These are phyloP conservation scores for Bacidia gigantensis DNA, from an alignment of 495 filamentous ascomycete species.

Conservation along the genomic window DNA sequence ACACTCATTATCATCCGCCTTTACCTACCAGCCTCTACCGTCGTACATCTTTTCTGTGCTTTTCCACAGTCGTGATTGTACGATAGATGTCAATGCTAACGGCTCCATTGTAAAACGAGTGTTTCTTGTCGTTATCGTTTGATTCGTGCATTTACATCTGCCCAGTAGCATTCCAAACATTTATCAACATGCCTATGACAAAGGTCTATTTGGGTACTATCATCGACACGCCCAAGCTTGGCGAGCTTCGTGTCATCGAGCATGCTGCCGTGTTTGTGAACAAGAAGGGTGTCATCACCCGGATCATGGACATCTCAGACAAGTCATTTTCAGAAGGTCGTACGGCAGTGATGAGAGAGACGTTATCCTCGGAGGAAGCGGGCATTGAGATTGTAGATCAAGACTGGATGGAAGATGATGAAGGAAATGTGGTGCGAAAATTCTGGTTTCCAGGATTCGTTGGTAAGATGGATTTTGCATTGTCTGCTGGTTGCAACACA, in stretches of 20 bases:
- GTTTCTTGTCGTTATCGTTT: background rate
- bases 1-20: too few relatives aligned
- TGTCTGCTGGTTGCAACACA: too few relatives aligned
- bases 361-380: background rate
- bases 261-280: conserved; percentile 55
- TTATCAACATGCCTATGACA: background rate
- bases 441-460: conserved; percentile 96
- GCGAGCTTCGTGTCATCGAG: conserved; percentile 20
- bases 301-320: conserved; percentile 16
- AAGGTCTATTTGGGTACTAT: conserved; percentile 35
- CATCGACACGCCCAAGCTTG: conserved; percentile 26
- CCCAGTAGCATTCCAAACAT: too few relatives aligned
- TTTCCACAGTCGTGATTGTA: too few relatives aligned
- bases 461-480: too few relatives aligned
- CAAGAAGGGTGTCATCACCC: conserved; percentile 44
- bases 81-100: too few relatives aligned
- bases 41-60: too few relatives aligned
- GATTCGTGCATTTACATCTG: too few relatives aligned
- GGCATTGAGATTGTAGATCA: too few relatives aligned
- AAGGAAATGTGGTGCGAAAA: conserved; percentile 26
- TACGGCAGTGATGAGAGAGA: background rate
- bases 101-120: too few relatives aligned
- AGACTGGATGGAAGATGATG: conserved; percentile 22
- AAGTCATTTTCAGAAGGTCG: background rate
- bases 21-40: too few relatives aligned